Conservation (phyloP, 768 basidiomycete species). For the Rhizopogon vesiculosus region DNA sequence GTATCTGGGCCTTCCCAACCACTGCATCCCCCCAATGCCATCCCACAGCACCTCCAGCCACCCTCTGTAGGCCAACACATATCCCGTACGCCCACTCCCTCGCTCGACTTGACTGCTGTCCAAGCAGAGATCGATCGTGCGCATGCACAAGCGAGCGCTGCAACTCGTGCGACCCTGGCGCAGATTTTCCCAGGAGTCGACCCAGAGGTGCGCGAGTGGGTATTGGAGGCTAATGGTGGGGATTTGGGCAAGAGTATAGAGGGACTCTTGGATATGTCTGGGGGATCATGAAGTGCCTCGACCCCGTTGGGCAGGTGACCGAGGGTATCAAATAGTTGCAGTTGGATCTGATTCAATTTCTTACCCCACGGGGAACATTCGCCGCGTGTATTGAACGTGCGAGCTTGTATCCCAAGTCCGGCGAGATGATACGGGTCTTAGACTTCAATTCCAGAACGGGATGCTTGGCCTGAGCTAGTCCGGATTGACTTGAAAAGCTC, state of each 20-base stretch:
- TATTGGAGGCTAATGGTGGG: constrained; percentile 84
- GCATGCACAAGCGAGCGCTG: constrained; percentile 66
- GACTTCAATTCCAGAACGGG: too few species aligned
- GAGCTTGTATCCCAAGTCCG: too few species aligned
- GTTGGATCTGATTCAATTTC: not conserved
- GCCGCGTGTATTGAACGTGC: too few species aligned
- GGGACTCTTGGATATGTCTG: constrained; percentile 65
- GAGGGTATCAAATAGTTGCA: not conserved
- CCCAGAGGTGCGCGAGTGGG: constrained; percentile 79
- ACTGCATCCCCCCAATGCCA: constrained; percentile 10
- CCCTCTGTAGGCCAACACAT: constrained; percentile 49
- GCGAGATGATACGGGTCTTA: too few species aligned
- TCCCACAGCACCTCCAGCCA: constrained; percentile 28
- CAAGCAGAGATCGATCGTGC: constrained; percentile 78
- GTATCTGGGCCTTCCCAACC: constrained; percentile 46
- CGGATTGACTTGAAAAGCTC: too few species aligned
- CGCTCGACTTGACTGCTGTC: constrained; percentile 62
- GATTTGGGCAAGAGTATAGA: constrained; percentile 92
- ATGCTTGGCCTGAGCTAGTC: too few species aligned
- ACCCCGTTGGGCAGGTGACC: not conserved
- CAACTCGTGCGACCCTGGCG: constrained; percentile 68
- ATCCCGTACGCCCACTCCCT: constrained; percentile 68
- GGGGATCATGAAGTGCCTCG: not conserved
- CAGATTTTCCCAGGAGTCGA: constrained; percentile 90
- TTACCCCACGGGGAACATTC: too few species aligned